Conservation (phyloP, 2,329 filamentous ascomycete species). For the Plenodomus biglobosus region DNA sequence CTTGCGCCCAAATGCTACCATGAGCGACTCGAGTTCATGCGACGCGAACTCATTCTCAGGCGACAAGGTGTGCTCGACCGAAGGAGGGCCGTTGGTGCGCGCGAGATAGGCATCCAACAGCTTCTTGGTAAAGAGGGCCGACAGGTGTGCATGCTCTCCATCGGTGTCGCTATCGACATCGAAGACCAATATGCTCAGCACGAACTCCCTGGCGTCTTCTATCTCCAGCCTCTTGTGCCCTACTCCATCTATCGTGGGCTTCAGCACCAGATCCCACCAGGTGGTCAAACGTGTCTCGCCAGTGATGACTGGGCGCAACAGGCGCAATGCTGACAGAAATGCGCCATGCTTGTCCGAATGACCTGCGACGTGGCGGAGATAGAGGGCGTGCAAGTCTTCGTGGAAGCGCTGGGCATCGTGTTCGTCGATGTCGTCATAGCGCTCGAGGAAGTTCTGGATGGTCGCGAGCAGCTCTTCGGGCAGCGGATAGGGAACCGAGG, state of each 20-base stretch:
- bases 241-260: constrained; percentile 59
- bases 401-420: constrained; percentile 69
- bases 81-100: constrained; percentile 44
- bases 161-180: constrained; percentile 60
- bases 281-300: constrained; percentile 64
- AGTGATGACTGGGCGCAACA: constrained; percentile 64
- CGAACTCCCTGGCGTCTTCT: constrained; percentile 64
- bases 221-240: constrained; percentile 65
- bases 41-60: constrained; percentile 52
- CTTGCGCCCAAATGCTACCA: constrained; percentile 63
- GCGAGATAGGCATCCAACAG: constrained; percentile 49
- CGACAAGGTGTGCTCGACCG: constrained; percentile 43
- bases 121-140: constrained; percentile 58
- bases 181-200: constrained; percentile 65
- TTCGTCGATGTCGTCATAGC: constrained; percentile 68
- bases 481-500: constrained; percentile 56
- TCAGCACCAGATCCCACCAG: constrained; percentile 70
- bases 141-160: constrained; percentile 49
- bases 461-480: constrained; percentile 64
- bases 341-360: constrained; percentile 60
- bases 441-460: constrained; percentile 68
- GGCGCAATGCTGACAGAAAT: constrained; percentile 69
- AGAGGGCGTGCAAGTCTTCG: constrained; percentile 69
- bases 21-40: constrained; percentile 56
- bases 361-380: constrained; percentile 63